phyloP scores from a whole-genome alignment of 805 yeast species.

The Yamadazyma philogaea region DNA sequence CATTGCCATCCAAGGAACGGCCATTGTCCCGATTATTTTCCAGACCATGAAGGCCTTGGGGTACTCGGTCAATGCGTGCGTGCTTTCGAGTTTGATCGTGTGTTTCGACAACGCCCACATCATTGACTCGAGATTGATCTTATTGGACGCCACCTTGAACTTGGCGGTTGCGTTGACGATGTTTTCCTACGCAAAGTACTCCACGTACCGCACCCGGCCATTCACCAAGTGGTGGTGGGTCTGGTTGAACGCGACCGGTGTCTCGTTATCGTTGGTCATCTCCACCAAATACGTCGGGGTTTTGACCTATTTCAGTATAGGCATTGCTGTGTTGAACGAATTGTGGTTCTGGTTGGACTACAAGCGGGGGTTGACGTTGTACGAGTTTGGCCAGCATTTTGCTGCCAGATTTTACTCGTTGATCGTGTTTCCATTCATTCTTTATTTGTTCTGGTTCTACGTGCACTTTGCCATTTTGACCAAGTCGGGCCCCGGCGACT shows the following conservation, averaged over 20 bases:
- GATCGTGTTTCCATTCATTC: conserved; percentile 73
- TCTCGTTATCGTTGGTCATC: conserved; percentile 84
- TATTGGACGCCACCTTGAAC: conserved; percentile 86
- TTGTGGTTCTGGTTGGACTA: conserved; percentile 84
- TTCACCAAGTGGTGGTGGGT: conserved; percentile 76
- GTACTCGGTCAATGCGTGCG: conserved; percentile 73
- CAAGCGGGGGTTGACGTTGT: conserved; percentile 58
- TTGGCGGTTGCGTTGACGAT: conserved; percentile 79
- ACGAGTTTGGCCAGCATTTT: conserved; percentile 64
- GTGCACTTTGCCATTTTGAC: conserved; percentile 79
- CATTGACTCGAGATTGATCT: conserved; percentile 83
- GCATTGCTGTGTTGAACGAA: conserved; percentile 80
- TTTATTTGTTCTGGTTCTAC: conserved; percentile 88
- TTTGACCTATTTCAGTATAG: conserved; percentile 84
- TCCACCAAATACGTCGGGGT: conserved; percentile 96
- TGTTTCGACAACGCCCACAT: conserved; percentile 89
- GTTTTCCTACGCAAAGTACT: conserved; percentile 75
- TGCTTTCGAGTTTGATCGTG: conserved; percentile 72
- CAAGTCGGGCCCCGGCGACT: conserved; percentile 94
- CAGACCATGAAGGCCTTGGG: conserved; percentile 82
- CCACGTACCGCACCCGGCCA: conserved; percentile 60
- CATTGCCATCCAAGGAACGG: conserved; percentile 75
- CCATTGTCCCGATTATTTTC: conserved; percentile 81
- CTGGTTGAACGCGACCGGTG: conserved; percentile 84
- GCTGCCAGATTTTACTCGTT: conserved; percentile 67